Evolutionary conservation across 495 filamentous ascomycete genomes (phyloP).

Genomic region (Pseudoneurospora amorphoporcata): DNA sequence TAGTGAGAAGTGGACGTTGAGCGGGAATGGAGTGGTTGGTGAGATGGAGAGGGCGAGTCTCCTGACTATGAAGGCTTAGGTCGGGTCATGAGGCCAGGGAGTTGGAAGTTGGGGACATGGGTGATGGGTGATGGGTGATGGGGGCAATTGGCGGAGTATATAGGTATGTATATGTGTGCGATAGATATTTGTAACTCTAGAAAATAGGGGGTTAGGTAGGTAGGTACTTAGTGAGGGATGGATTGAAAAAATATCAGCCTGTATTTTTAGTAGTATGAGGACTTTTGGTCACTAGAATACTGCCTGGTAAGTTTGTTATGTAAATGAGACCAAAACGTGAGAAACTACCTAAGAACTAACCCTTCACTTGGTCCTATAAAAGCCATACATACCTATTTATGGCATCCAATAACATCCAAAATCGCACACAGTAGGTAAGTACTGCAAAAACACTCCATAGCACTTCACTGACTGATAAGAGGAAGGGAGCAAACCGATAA

Average conservation of each 20-base stretch:
- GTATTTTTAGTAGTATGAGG: neutral
- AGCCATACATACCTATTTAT: too few relatives aligned
- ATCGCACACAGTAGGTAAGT: too few relatives aligned
- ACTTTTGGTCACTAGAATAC: neutral
- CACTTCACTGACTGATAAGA: too few relatives aligned
- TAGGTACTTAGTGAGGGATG: neutral
- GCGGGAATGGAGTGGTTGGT: slow-evolving; percentile 70
- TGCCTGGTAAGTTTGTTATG: neutral
- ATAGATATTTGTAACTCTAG: neutral
- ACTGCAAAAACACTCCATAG: too few relatives aligned
- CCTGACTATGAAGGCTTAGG: slow-evolving; percentile 35
- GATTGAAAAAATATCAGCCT: neutral
- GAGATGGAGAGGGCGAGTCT: slow-evolving; percentile 63
- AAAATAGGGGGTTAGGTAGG: neutral
- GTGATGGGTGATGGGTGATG: too few relatives aligned
- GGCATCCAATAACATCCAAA: too few relatives aligned
- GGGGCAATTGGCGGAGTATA: neutral
- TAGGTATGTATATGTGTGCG: neutral
- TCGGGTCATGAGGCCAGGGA: neutral
- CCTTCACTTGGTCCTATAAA: too few relatives aligned
- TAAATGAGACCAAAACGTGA: neutral
- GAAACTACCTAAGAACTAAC: too few relatives aligned
- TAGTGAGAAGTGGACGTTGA: slow-evolving; percentile 74
- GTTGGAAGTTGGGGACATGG: neutral
- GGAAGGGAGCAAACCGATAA: too few relatives aligned